phyloP scores from a whole-genome alignment of 768 basidiomycete species.

The Rhodotorula kratochvilovae region DNA sequence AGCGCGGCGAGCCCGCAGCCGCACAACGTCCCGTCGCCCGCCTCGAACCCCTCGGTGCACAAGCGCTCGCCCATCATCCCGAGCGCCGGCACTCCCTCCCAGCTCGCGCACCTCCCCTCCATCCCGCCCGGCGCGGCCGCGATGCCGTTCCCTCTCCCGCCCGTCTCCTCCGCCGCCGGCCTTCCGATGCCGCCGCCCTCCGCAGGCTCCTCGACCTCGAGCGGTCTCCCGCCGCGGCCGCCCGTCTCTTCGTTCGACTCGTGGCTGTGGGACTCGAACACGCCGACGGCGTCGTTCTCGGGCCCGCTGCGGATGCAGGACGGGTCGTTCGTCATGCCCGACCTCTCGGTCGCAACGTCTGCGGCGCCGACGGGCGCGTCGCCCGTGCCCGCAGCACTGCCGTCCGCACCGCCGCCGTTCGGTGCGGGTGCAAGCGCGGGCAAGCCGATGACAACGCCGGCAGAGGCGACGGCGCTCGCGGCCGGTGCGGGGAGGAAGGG shows the following conservation, averaged over 20 bases:
- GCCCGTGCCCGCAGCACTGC: neutral
- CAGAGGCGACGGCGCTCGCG: neutral
- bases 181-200: too few species aligned
- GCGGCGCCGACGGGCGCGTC: neutral
- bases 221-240: neutral
- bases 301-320: constrained; percentile 16
- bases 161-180: neutral
- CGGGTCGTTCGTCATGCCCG: constrained; percentile 26
- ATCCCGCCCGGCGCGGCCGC: neutral
- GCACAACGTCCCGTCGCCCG: neutral
- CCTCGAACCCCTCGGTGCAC: neutral
- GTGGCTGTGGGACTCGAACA: constrained; percentile 15
- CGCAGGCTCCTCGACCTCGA: neutral
- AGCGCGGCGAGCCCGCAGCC: neutral
- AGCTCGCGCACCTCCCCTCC: neutral
- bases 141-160: neutral
- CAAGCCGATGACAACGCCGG: neutral
- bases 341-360: neutral
- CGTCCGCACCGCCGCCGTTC: neutral
- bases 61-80: constrained; percentile 1
- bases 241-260: constrained; percentile 9
- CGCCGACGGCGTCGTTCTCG: constrained; percentile 1
- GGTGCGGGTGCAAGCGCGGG: too few species aligned
- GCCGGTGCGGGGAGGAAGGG: neutral
- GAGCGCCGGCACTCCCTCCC: neutral